These are phyloP conservation scores for Akanthomyces uredinophilus DNA, from an alignment of 2,329 filamentous ascomycete species.

Conservation along the genomic window DNA sequence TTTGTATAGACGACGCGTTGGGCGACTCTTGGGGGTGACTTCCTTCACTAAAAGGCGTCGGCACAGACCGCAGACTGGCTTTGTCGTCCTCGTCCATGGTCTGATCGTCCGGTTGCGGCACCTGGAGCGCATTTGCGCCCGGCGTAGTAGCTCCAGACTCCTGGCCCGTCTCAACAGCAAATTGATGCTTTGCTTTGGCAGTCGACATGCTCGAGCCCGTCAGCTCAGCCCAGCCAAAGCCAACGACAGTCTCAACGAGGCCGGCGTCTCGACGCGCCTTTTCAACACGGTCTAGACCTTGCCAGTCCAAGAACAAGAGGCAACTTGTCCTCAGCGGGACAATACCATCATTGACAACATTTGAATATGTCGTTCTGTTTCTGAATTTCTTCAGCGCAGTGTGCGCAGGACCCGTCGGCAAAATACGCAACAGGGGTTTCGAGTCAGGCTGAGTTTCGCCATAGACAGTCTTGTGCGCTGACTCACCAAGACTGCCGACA, in stretches of 20 bases:
- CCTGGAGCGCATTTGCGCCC: slow-evolving; percentile 45
- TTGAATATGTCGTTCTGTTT: slow-evolving; percentile 89
- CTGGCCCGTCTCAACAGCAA: slow-evolving; percentile 28
- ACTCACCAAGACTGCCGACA: slow-evolving; percentile 73
- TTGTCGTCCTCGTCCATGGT: slow-evolving; percentile 64
- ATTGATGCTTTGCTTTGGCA: slow-evolving; percentile 40
- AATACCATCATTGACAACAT: slow-evolving; percentile 96
- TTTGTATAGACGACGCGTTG: slow-evolving; percentile 35
- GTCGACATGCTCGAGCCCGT: slow-evolving; percentile 61
- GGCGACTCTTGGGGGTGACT: neutral
- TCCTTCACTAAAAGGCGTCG: slow-evolving; percentile 25
- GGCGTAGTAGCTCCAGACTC: slow-evolving; percentile 34
- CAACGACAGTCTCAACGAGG: slow-evolving; percentile 84
- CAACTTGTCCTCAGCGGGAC: slow-evolving; percentile 93
- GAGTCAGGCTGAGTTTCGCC: slow-evolving; percentile 67
- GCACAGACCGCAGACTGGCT: slow-evolving; percentile 47
- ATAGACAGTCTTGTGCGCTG: slow-evolving; percentile 53
- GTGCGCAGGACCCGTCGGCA: slow-evolving; percentile 89
- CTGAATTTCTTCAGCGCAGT: slow-evolving; percentile 80
- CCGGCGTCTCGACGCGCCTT: slow-evolving; percentile 91
- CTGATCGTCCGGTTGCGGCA: slow-evolving; percentile 65
- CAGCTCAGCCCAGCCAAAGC: slow-evolving; percentile 91
- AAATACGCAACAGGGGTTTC: slow-evolving; percentile 81
- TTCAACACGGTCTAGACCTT: slow-evolving; percentile 85
- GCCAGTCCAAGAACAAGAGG: slow-evolving; percentile 94